Evolutionary conservation across 768 basidiomycete species (phyloP).

Genomic region (Phaffia tasmanica): DNA sequence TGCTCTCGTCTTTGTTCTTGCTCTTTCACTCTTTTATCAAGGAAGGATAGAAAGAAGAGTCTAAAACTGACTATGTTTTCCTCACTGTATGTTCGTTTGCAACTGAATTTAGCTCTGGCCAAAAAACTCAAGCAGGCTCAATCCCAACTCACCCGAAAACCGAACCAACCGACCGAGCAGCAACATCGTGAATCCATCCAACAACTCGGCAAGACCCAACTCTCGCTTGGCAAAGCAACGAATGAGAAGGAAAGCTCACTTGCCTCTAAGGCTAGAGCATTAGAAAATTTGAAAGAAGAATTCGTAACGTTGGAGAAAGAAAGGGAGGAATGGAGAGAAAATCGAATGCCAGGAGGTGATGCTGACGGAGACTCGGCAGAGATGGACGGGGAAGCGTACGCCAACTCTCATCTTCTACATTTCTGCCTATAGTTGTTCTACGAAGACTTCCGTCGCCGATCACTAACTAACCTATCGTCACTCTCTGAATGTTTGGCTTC

Average conservation of each 20-base stretch:
- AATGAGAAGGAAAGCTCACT: constrained; percentile 9
- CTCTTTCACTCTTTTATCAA: neutral
- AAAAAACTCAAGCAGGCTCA: constrained; percentile 9
- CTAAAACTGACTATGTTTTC: neutral
- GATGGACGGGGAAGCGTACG: constrained; percentile 15
- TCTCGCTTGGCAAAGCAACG: constrained; percentile 15
- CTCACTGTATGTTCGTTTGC: neutral
- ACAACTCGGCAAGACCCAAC: constrained; percentile 18
- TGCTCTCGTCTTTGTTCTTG: neutral
- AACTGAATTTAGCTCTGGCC: neutral
- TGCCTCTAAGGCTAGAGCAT: constrained; percentile 8
- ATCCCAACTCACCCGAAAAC: constrained; percentile 2
- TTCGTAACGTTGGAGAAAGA: constrained; percentile 4
- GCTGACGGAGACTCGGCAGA: constrained; percentile 3
- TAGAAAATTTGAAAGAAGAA: constrained; percentile 12
- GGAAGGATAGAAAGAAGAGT: neutral
- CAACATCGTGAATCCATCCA: constrained; percentile 14
- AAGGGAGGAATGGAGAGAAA: constrained; percentile 10
- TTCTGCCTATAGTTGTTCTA: neutral
- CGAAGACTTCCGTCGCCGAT: neutral
- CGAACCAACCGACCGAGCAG: constrained; percentile 14
- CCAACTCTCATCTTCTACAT: neutral
- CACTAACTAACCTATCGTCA: too few relatives aligned
- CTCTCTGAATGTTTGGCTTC: neutral
- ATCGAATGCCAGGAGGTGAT: neutral